Evolutionary conservation across 2,329 filamentous ascomycete species (phyloP).

Genomic region (Gliomastix tumulicola): DNA sequence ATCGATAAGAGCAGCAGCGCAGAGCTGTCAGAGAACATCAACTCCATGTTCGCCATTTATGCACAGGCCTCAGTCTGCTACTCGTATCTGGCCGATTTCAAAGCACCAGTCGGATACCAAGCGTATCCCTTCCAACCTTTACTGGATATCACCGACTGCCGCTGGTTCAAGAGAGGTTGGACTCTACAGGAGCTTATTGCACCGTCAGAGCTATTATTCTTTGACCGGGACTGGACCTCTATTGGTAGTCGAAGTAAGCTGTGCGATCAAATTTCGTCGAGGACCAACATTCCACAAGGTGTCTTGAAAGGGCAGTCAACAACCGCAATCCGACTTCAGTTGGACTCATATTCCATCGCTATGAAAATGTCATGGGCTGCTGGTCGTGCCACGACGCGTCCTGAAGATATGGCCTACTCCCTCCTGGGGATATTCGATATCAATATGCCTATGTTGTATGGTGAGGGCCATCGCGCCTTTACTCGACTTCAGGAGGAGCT

Average conservation of each 20-base stretch:
- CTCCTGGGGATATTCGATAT: slow-evolving; percentile 18
- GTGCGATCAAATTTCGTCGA: slow-evolving; percentile 7
- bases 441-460: slow-evolving; percentile 19
- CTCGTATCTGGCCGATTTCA: slow-evolving; percentile 13
- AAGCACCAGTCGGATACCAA: slow-evolving; percentile 6
- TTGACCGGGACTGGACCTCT: slow-evolving; percentile 14
- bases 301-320: slow-evolving; percentile 9
- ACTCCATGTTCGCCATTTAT: slow-evolving; percentile 18
- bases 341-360: too few species aligned
- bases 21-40: slow-evolving; percentile 16
- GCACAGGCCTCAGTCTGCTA: slow-evolving; percentile 14
- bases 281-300: slow-evolving; percentile 16
- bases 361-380: slow-evolving; percentile 21
- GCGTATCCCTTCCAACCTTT: too few species aligned
- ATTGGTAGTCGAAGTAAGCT: slow-evolving; percentile 13
- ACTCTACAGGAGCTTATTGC: slow-evolving; percentile 15
- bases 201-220: slow-evolving; percentile 15
- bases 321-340: too few species aligned
- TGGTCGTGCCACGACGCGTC: slow-evolving; percentile 12
- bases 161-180: slow-evolving; percentile 16
- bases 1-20: slow-evolving; percentile 15
- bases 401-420: slow-evolving; percentile 19
- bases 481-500: slow-evolving; percentile 15
- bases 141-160: slow-evolving; percentile 7
- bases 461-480: slow-evolving; percentile 15